These are phyloP conservation scores for Hypsizygus marmoreus DNA, from an alignment of 768 basidiomycete species.

Conservation along the genomic window DNA sequence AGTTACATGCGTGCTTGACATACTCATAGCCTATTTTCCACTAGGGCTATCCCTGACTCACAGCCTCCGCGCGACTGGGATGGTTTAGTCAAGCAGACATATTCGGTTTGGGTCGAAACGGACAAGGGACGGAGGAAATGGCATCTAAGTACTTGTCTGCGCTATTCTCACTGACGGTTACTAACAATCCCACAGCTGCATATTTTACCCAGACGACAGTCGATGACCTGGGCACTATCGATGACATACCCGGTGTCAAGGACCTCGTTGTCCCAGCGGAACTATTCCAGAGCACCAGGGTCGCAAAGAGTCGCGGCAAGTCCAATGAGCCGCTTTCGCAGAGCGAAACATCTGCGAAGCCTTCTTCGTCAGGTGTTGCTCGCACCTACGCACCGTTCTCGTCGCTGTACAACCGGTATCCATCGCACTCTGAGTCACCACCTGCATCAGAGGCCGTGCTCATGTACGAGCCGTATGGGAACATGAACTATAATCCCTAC, in stretches of 20 bases:
- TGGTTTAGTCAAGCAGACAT: conserved; percentile 80
- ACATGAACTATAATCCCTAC: conserved; percentile 17
- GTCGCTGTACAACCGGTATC: conserved; percentile 30
- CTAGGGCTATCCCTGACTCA: conserved; percentile 37
- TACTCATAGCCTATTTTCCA: too few species aligned
- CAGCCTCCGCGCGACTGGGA: conserved; percentile 65
- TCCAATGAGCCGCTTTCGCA: conserved; percentile 36
- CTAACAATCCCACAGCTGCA: conserved; percentile 51
- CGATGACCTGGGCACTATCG: conserved; percentile 69
- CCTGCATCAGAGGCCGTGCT: conserved; percentile 33
- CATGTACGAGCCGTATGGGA: conserved; percentile 45
- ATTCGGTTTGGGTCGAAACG: conserved; percentile 75
- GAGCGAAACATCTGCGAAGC: conserved; percentile 28
- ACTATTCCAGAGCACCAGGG: conserved; percentile 67
- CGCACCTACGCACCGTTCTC: conserved; percentile 47
- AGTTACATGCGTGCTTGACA: too few species aligned
- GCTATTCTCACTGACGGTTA: conserved; percentile 8
- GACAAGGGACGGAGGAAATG: conserved; percentile 71
- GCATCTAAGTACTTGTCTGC: conserved; percentile 68
- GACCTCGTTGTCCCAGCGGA: conserved; percentile 68
- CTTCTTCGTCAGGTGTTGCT: conserved; percentile 24
- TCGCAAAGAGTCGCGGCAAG: conserved; percentile 50
- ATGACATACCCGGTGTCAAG: conserved; percentile 60
- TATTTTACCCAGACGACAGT: conserved; percentile 82
- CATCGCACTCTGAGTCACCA: conserved; percentile 21